Conservation (phyloP, 768 basidiomycete genomes). For the Lactifluus piperatus region DNA sequence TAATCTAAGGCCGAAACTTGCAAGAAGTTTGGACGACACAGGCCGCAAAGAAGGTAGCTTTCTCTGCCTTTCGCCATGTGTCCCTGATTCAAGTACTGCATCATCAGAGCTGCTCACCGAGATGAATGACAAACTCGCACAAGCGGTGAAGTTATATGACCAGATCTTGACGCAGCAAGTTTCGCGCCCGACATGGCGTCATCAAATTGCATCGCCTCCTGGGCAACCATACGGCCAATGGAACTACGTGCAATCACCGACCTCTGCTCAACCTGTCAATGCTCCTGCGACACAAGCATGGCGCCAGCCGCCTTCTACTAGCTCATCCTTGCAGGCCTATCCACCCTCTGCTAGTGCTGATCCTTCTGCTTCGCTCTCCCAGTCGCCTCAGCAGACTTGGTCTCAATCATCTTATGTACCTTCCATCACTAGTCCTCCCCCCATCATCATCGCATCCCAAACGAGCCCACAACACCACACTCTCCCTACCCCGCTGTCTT, state of each 20-base stretch:
- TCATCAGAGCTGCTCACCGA: conserved; percentile 72
- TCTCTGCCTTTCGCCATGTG: not conserved
- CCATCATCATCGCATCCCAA: not conserved
- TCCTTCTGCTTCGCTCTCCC: not conserved
- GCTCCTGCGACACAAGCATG: not conserved
- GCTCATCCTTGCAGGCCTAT: conserved; percentile 6
- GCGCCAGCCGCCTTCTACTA: conserved; percentile 7
- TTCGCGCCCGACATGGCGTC: conserved; percentile 46
- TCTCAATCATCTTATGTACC: conserved; percentile 8
- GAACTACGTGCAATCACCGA: not conserved
- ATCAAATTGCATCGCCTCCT: conserved; percentile 1
- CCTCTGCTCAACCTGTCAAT: not conserved
- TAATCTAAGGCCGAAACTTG: conserved; percentile 70
- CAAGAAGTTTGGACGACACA: conserved; percentile 76
- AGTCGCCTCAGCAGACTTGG: conserved; percentile 12
- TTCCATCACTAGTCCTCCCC: not conserved
- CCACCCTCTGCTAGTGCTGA: not conserved
- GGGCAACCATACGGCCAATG: conserved; percentile 10
- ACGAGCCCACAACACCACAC: conserved; percentile 22
- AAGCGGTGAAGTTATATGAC: conserved; percentile 90
- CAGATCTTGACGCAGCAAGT: conserved; percentile 79
- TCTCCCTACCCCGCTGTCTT: conserved; percentile 15
- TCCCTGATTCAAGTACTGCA: not conserved
- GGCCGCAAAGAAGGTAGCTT: conserved; percentile 74
- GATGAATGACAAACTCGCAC: conserved; percentile 90